Conservation (phyloP, 805 yeast species). For the Ogataea ganodermae region DNA sequence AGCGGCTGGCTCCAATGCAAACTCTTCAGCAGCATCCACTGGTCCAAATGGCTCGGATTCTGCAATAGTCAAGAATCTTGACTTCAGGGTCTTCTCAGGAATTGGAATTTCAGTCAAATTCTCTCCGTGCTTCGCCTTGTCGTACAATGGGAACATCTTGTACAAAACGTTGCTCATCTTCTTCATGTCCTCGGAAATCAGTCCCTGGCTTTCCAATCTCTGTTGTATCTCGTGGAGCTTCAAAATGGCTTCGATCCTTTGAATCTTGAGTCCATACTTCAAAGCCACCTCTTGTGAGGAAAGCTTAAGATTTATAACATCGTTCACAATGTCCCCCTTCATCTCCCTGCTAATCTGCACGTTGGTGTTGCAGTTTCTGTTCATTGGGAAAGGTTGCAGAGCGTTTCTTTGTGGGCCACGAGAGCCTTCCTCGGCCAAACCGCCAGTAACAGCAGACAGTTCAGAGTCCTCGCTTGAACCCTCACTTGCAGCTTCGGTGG, state of each 20-base stretch:
- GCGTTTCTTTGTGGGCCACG: slow-evolving; percentile 20
- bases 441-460: slow-evolving; percentile 17
- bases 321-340: slow-evolving; percentile 61
- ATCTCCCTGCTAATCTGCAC: slow-evolving; percentile 57
- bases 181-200: slow-evolving; percentile 55
- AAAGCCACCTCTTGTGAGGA: slow-evolving; percentile 75
- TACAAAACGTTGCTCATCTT: slow-evolving; percentile 64
- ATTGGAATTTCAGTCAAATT: slow-evolving; percentile 93
- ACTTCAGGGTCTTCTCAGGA: slow-evolving; percentile 77
- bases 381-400: slow-evolving; percentile 83
- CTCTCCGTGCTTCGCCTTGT: slow-evolving; percentile 53
- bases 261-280: slow-evolving; percentile 75
- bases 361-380: slow-evolving; percentile 69
- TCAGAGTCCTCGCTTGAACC: slow-evolving; percentile 19
- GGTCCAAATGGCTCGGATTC: slow-evolving; percentile 97
- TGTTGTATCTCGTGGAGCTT: slow-evolving; percentile 67
- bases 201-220: slow-evolving; percentile 55
- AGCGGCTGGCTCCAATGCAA: slow-evolving; percentile 86
- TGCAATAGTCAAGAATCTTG: slow-evolving; percentile 84
- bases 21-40: slow-evolving; percentile 84
- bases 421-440: slow-evolving; percentile 11
- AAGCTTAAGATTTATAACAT: slow-evolving; percentile 46
- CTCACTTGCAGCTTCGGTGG: slow-evolving; percentile 9
- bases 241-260: slow-evolving; percentile 86
- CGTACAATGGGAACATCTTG: slow-evolving; percentile 78